These are phyloP conservation scores for Acacia crassicarpa DNA, from an alignment of 306 rosid species.

Conservation along the genomic window DNA sequence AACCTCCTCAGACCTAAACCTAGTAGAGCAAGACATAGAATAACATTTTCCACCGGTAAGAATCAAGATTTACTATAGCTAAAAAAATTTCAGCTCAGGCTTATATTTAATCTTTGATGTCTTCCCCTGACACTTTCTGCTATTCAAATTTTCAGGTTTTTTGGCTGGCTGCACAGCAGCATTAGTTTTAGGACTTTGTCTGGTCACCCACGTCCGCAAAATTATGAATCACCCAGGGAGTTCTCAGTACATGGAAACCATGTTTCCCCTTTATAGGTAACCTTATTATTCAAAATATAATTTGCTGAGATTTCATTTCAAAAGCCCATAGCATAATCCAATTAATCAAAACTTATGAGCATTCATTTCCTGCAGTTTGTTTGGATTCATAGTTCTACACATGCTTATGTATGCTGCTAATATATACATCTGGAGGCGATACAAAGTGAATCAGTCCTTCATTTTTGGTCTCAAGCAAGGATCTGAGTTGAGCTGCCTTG, in stretches of 20 bases:
- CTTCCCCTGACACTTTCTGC: not conserved
- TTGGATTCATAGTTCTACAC: conserved; percentile 67
- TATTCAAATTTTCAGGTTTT: conserved; percentile 50
- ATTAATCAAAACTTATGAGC: not conserved
- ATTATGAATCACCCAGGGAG: conserved; percentile 35
- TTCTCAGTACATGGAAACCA: conserved; percentile 54
- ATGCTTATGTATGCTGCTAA: conserved; percentile 65
- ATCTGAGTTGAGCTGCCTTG: conserved; percentile 53
- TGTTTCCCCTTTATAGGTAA: conserved; percentile 80
- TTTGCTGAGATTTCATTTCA: not conserved
- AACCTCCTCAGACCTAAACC: conserved; percentile 57
- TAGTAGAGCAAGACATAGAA: conserved; percentile 59
- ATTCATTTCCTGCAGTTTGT: conserved; percentile 52
- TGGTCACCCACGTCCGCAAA: conserved; percentile 41
- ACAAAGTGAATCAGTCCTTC: conserved; percentile 64
- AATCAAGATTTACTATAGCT: not conserved
- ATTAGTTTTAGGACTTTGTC: conserved; percentile 50
- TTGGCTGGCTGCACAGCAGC: conserved; percentile 69
- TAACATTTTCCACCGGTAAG: conserved; percentile 62
- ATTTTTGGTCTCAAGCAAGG: conserved; percentile 81
- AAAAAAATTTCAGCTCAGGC: not conserved
- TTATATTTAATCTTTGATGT: not conserved
- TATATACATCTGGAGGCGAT: conserved; percentile 59
- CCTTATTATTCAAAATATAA: not conserved
- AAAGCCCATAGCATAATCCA: not conserved